A percentile compares a stretch with the other conserved stretches of the same genome.
Conservation (phyloP, 257 asterid genomes). For the Ophiorrhiza pumila region DNA sequence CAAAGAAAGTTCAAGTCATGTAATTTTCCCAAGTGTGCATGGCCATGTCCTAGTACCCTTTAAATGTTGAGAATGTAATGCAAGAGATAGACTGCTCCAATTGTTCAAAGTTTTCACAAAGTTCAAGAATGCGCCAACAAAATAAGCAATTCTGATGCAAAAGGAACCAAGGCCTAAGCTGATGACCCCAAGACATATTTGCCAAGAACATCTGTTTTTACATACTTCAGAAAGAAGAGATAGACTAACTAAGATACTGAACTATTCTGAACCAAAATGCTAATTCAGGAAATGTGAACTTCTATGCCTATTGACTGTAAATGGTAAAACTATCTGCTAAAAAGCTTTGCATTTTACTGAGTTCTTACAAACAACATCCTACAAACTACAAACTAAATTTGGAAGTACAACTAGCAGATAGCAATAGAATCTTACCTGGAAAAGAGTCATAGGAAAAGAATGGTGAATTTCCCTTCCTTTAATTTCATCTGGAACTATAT, state of each 20-base stretch:
- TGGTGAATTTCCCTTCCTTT: conserved; percentile 92
- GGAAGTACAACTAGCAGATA: background rate
- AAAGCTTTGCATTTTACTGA: background rate
- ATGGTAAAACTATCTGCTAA: background rate
- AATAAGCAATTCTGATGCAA: background rate
- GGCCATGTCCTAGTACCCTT: background rate
- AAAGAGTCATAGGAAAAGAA: conserved; percentile 84
- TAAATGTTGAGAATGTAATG: background rate
- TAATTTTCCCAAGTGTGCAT: background rate
- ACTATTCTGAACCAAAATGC: background rate
- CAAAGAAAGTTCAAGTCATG: background rate
- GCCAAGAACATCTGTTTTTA: background rate
- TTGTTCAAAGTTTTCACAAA: background rate
- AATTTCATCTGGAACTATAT: conserved; percentile 76
- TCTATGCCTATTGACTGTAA: background rate
- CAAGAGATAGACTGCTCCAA: background rate
- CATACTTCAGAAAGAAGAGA: background rate
- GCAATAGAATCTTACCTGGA: conserved; percentile 52
- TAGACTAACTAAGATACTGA: background rate
- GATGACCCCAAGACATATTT: background rate
- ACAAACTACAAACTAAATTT: background rate
- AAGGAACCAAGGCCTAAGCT: background rate
- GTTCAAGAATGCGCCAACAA: background rate
- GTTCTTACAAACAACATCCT: background rate
- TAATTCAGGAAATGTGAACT: background rate